Percentiles rank a stretch among this genome's conserved stretches.
Evolutionary conservation across 148 eudicot genomes (phyloP).

Genomic region (Cornus kousa): DNA sequence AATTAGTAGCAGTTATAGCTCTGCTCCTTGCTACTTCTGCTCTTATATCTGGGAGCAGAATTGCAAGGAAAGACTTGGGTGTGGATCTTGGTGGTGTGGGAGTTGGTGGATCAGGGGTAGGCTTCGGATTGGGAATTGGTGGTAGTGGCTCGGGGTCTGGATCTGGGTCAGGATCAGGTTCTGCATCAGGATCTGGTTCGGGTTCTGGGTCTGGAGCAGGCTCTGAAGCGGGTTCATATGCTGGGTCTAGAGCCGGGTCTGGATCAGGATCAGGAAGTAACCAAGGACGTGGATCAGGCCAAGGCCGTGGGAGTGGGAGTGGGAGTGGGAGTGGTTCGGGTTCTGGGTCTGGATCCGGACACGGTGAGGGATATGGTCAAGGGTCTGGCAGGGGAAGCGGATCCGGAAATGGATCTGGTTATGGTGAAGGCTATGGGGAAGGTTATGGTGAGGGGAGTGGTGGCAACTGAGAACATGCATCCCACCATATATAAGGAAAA

Average conservation of each 20-base stretch:
- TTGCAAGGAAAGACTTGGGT: constrained; percentile 70
- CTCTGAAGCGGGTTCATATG: constrained; percentile 12
- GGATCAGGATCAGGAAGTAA: background rate
- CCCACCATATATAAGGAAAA: background rate
- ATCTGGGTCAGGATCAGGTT: constrained; percentile 9
- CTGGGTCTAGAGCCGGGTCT: constrained; percentile 18
- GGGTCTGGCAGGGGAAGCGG: no score
- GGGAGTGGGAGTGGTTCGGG: no score
- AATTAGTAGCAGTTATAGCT: constrained; percentile 13
- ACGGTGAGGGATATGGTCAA: background rate
- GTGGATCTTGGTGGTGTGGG: constrained; percentile 61
- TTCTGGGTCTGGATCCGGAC: background rate
- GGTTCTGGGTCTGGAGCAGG: constrained; percentile 19
- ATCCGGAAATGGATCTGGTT: no score
- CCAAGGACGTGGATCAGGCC: no score
- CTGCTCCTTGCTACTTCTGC: constrained; percentile 18
- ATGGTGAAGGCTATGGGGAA: no score
- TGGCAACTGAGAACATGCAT: background rate
- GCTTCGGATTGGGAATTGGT: constrained; percentile 38
- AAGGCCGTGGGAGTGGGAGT: no score
- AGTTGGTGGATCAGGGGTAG: constrained; percentile 39
- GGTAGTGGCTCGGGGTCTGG: constrained; percentile 37
- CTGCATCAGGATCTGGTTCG: background rate
- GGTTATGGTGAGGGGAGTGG: constrained; percentile 3
- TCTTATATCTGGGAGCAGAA: constrained; percentile 37